A percentile compares a stretch with the other conserved stretches of the same genome.
phyloP scores from a whole-genome alignment of 1,284 basidiomycete genomes.

The Taiwanofungus camphoratus region DNA sequence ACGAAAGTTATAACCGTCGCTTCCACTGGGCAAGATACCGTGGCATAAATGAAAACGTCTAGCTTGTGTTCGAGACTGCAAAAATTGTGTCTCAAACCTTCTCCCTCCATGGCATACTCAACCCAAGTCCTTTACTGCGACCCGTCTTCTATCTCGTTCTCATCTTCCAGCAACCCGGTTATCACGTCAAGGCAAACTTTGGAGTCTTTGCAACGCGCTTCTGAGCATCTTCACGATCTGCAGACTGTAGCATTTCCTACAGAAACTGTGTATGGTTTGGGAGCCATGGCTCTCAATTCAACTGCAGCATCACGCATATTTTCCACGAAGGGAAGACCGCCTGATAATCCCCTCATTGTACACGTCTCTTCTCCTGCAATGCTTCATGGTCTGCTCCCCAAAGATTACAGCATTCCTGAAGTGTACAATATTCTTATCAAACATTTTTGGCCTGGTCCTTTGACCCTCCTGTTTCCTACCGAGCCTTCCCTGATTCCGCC shows the following conservation, averaged over 20 bases:
- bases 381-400: slow-evolving; percentile 71
- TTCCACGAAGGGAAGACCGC: slow-evolving; percentile 85
- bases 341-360: slow-evolving; percentile 97
- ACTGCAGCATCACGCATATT: slow-evolving; percentile 77
- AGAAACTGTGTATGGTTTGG: slow-evolving; percentile 98
- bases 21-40: no score
- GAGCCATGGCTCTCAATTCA: slow-evolving; percentile 74
- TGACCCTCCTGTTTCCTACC: slow-evolving; percentile 89
- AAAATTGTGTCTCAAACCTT: no score
- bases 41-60: no score
- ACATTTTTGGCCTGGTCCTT: slow-evolving; percentile 92
- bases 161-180: slow-evolving; percentile 15
- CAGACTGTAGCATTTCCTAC: slow-evolving; percentile 84
- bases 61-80: no score
- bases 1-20: no score
- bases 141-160: slow-evolving; percentile 23
- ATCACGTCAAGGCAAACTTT: slow-evolving; percentile 20
- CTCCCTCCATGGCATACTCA: slow-evolving; percentile 19
- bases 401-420: slow-evolving; percentile 49
- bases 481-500: slow-evolving; percentile 50
- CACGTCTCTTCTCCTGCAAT: slow-evolving; percentile 87
- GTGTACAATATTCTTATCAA: slow-evolving; percentile 72
- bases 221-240: slow-evolving; percentile 18
- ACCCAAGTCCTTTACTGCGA: slow-evolving; percentile 25
- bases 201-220: slow-evolving; percentile 22